phyloP scores from a whole-genome alignment of 805 yeast species.

The Myxozyma nipponensis region DNA sequence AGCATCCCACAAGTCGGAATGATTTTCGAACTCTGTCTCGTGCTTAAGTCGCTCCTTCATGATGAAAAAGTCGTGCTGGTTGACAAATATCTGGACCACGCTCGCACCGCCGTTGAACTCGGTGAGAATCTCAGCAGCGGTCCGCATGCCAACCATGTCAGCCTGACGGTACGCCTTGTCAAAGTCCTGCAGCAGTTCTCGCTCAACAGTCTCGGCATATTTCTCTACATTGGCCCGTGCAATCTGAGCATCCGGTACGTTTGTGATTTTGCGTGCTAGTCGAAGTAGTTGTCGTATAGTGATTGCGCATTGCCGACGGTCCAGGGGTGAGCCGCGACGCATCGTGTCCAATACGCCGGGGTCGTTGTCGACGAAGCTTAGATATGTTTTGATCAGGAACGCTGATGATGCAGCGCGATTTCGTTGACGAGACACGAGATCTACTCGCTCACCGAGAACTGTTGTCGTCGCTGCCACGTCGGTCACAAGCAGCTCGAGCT shows the following conservation, averaged over 20 bases:
- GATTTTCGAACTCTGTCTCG: constrained; percentile 32
- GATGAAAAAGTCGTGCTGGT: constrained; percentile 68
- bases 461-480: constrained; percentile 56
- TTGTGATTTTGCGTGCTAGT: constrained; percentile 56
- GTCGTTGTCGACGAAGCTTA: constrained; percentile 63
- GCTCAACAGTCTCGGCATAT: constrained; percentile 75
- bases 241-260: constrained; percentile 24
- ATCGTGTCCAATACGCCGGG: constrained; percentile 55
- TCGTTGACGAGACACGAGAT: constrained; percentile 64
- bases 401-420: constrained; percentile 70
- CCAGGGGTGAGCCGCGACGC: constrained; percentile 50
- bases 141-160: constrained; percentile 58
- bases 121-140: constrained; percentile 59
- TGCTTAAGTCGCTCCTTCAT: constrained; percentile 45
- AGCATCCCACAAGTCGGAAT: constrained; percentile 48
- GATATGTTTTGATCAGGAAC: constrained; percentile 69
- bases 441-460: constrained; percentile 66
- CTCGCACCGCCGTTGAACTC: constrained; percentile 82
- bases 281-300: constrained; percentile 61
- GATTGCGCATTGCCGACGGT: constrained; percentile 63
- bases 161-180: constrained; percentile 68
- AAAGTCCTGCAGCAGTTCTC: constrained; percentile 62
- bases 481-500: constrained; percentile 51
- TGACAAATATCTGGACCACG: constrained; percentile 76
- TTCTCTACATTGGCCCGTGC: constrained; percentile 53